phyloP scores from a whole-genome alignment of 176 grass and related monocot genomes.

The Otatea glauca region DNA sequence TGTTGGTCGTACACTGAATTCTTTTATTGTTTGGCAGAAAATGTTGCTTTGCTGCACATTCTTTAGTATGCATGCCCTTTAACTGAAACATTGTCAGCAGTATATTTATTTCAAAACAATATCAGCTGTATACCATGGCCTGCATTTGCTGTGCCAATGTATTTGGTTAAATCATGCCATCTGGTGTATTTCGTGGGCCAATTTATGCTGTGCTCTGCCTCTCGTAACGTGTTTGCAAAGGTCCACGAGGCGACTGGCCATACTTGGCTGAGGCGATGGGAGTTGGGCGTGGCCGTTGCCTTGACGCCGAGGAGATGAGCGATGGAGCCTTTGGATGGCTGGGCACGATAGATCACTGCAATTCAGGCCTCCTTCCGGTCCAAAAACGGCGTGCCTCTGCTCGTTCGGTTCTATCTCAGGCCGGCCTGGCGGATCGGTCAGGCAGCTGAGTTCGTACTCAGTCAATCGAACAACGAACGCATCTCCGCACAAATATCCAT shows the following conservation, averaged over 20 bases:
- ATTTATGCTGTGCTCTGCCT: background rate
- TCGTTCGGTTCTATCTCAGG: background rate
- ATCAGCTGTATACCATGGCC: background rate
- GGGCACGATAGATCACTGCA: background rate
- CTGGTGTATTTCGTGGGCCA: background rate
- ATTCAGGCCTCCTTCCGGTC: background rate
- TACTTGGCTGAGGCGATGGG: background rate
- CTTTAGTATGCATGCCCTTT: constrained; percentile 7
- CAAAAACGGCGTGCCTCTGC: background rate
- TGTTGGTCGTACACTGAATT: background rate
- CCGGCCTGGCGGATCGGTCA: background rate
- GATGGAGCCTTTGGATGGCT: background rate
- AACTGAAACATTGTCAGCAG: background rate
- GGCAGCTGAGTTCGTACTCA: background rate
- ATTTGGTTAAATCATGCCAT: constrained; percentile 10
- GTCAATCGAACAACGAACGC: background rate
- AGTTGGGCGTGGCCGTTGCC: background rate
- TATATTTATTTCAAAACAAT: constrained; percentile 1
- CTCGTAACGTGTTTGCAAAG: background rate
- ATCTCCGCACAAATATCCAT: background rate
- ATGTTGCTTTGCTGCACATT: constrained; percentile 29
- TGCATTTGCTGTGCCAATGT: constrained; percentile 6
- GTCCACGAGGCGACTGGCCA: background rate
- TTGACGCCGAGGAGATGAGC: background rate
- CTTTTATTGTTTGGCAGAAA: constrained; percentile 11